Evolutionary conservation across 768 basidiomycete species (phyloP), one percentile per base, ranked within the genome.

Genomic region (Cystoderma amianthinum): DNA sequence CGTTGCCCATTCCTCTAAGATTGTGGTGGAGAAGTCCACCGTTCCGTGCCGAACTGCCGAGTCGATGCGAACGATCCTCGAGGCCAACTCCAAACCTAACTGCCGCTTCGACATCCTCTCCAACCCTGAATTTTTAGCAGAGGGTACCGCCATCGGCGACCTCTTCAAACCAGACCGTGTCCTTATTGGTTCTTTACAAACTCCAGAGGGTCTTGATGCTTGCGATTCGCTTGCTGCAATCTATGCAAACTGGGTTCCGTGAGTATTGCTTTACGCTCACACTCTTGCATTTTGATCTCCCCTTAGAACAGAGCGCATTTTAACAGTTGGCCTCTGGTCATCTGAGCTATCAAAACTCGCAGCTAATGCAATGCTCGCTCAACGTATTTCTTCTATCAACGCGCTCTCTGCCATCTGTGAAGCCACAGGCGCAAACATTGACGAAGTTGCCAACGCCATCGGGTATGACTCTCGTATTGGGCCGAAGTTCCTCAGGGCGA

Each of bases 11-110:
- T 81, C 86, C 1, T 85, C 80, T 60, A 99, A 99, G 73, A 98
- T 99, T 53, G 96, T 99, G 40, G 94, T 99, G 46, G 96, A 99
- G 60, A 99, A 99, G 65, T 98, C 95, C 12, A 99, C 96, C 3
- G 96, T 99, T 6, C 96, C 96, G 28, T 97, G 93, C 69, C 84
- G 96, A 49, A 99, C 96, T 5, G 96, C 96, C 45, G 90, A 96
- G 65, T 95, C 94, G 15, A 99, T 99, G 96, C 90, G 95, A 54
- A 96, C 90, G 41, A 97, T 99, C 64, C 82, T 99, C 41, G 94
- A 98, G 64, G 93, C 95, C 51, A 99, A 99, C 74, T 95, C 95
- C 28, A 90, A 82, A 58, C 81, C 86, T 44, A 82, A 83, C 52
- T 84, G 85, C 65, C 80, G 79, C 45, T 99, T 99, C 57, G 93